Percentiles rank a stretch among this genome's conserved stretches.
phyloP scores from a whole-genome alignment of 75 land plant species.

The Selaginella tamariscina region DNA sequence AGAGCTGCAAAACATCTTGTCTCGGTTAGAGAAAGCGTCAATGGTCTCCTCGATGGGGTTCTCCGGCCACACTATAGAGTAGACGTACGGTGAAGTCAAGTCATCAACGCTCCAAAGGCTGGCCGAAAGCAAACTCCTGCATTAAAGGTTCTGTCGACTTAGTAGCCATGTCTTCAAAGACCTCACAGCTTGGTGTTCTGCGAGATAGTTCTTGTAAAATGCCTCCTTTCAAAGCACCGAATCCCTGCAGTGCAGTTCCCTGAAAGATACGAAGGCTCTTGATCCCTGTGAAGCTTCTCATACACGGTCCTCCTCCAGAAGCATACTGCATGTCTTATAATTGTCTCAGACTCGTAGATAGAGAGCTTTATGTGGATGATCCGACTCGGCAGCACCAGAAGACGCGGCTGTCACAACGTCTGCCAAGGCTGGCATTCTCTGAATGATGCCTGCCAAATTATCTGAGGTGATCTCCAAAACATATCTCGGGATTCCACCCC shows the following conservation, averaged over 20 bases:
- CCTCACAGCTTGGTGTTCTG: constrained; percentile 3
- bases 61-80: not conserved
- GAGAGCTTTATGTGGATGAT: constrained; percentile 3
- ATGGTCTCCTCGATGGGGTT: constrained; percentile 1
- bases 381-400: constrained; percentile 2
- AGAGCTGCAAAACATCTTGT: constrained; percentile 3
- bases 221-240: constrained; percentile 1
- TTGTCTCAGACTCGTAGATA: not conserved
- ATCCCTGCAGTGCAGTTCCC: constrained; percentile 4
- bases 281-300: constrained; percentile 3
- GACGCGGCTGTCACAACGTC: constrained; percentile 4
- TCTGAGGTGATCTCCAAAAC: not conserved
- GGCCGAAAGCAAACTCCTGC: not conserved
- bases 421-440: constrained; percentile 3
- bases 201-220: constrained; percentile 1
- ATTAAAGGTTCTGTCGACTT: not conserved
- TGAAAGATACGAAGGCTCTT: constrained; percentile 3
- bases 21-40: not conserved
- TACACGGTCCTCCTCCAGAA: constrained; percentile 1
- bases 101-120: constrained; percentile 1
- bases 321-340: constrained; percentile 1
- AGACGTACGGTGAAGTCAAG: constrained; percentile 1
- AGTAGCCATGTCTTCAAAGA: not conserved
- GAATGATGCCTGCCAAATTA: constrained; percentile 1
- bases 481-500: constrained; percentile 3